These are phyloP conservation scores for Fonsecaea pugnacius DNA, from an alignment of 2,329 filamentous ascomycete species.

Conservation along the genomic window DNA sequence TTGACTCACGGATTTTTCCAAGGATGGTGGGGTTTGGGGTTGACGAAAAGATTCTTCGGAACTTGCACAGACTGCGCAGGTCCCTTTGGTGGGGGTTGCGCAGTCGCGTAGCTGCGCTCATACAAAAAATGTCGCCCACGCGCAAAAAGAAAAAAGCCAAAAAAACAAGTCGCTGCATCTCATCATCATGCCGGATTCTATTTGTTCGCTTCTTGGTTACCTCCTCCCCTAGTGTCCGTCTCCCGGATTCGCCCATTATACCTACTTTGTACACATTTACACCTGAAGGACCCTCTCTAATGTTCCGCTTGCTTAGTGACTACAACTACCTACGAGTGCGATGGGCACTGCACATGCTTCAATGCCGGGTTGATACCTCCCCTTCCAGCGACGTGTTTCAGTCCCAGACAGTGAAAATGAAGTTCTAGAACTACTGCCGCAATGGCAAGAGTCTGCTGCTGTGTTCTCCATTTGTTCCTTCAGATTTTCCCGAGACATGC, in stretches of 20 bases:
- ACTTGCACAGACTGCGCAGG: not conserved
- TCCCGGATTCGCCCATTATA: not conserved
- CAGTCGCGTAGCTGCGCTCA: not conserved
- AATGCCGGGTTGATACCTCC: no score
- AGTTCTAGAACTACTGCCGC: not conserved
- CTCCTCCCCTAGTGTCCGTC: not conserved
- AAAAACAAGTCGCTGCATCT: not conserved
- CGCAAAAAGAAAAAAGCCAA: not conserved
- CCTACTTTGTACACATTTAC: not conserved
- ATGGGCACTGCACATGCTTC: no score
- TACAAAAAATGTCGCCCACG: not conserved
- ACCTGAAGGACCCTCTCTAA: not conserved
- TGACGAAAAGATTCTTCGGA: slow-evolving; percentile 1
- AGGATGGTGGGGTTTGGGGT: slow-evolving; percentile 2
- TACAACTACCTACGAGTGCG: not conserved
- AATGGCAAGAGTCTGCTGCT: not conserved
- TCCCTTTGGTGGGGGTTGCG: not conserved
- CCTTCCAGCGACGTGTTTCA: not conserved
- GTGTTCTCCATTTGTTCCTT: not conserved
- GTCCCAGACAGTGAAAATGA: not conserved
- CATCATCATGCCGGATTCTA: not conserved
- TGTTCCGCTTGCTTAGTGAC: not conserved
- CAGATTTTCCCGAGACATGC: not conserved
- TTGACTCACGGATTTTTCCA: slow-evolving; percentile 1
- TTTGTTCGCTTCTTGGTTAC: slow-evolving; percentile 3